phyloP scores from a whole-genome alignment of 2,329 filamentous ascomycete genomes.

The Ascochyta clinopodiicola region DNA sequence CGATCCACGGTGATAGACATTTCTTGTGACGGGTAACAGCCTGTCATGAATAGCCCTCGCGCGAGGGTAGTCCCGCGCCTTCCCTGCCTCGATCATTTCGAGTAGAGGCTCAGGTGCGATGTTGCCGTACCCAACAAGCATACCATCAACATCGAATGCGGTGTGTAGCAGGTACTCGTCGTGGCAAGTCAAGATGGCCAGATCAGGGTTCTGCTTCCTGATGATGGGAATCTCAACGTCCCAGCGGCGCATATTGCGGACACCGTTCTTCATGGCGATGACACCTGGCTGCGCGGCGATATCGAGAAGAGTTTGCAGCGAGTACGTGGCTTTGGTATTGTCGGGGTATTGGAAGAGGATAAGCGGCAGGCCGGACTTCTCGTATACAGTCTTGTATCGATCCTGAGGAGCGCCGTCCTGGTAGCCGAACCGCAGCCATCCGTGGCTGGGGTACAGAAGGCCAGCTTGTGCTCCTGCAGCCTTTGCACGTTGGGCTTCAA shows the following conservation, averaged over 20 bases:
- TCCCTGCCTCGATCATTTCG: slow-evolving; percentile 59
- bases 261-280: slow-evolving; percentile 65
- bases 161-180: slow-evolving; percentile 62
- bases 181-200: slow-evolving; percentile 60
- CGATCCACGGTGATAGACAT: slow-evolving; percentile 62
- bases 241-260: slow-evolving; percentile 64
- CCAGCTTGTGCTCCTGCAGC: slow-evolving; percentile 60
- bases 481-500: slow-evolving; percentile 59
- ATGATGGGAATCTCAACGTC: slow-evolving; percentile 63
- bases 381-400: slow-evolving; percentile 59
- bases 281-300: slow-evolving; percentile 61
- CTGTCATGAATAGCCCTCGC: slow-evolving; percentile 59
- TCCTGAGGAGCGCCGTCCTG: slow-evolving; percentile 62
- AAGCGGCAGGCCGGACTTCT: slow-evolving; percentile 57
- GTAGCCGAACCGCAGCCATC: slow-evolving; percentile 64
- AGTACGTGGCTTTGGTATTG: slow-evolving; percentile 61
- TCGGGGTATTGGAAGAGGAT: slow-evolving; percentile 64
- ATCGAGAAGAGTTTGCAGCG: slow-evolving; percentile 60
- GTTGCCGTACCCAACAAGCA: slow-evolving; percentile 63
- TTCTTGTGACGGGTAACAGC: slow-evolving; percentile 59
- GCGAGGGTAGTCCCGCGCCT: slow-evolving; percentile 57
- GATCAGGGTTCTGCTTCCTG: slow-evolving; percentile 55
- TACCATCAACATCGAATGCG: slow-evolving; percentile 60
- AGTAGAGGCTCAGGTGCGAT: slow-evolving; percentile 60
- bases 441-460: slow-evolving; percentile 61